Evolutionary conservation across 2,329 filamentous ascomycete species (phyloP).

Genomic region (Stenocarpella maydis): DNA sequence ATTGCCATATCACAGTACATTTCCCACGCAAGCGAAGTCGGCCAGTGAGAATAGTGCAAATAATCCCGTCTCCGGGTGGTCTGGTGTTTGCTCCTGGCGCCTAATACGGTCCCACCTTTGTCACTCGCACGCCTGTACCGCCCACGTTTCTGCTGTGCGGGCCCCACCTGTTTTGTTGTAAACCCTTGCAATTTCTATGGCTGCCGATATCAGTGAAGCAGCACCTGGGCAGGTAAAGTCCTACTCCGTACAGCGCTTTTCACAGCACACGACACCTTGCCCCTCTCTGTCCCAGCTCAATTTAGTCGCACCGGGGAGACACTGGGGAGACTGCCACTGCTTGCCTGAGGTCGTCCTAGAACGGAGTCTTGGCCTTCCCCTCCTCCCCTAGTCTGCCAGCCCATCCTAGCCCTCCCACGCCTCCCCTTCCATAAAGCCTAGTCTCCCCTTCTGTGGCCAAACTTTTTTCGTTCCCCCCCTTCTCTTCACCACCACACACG

Average conservation of each 20-base stretch:
- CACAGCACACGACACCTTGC: conserved; percentile 18
- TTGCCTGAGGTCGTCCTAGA: conserved; percentile 29
- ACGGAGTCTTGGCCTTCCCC: conserved; percentile 28
- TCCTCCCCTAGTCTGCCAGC: conserved; percentile 5
- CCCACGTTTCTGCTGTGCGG: conserved; percentile 24
- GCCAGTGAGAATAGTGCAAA: conserved; percentile 29
- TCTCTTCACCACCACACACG: conserved; percentile 19
- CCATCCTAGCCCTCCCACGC: conserved; percentile 19
- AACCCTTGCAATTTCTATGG: conserved; percentile 25
- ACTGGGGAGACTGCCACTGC: conserved; percentile 12
- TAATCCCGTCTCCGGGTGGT: neutral
- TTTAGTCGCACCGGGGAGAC: conserved; percentile 21
- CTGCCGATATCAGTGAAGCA: neutral
- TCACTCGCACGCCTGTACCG: conserved; percentile 12
- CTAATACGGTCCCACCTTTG: conserved; percentile 3
- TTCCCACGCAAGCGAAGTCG: conserved; percentile 18
- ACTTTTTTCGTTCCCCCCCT: conserved; percentile 5
- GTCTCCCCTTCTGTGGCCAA: conserved; percentile 22
- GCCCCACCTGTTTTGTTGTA: conserved; percentile 21
- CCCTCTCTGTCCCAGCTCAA: conserved; percentile 11
- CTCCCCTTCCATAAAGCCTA: conserved; percentile 29
- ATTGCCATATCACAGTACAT: neutral
- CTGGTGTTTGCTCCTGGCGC: conserved; percentile 9
- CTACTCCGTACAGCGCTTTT: neutral
- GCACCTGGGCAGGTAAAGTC: too few species aligned